Percentiles rank a stretch among this genome's conserved stretches.
Evolutionary conservation across 306 rosid species (phyloP).

Genomic region (Rosa rugosa): DNA sequence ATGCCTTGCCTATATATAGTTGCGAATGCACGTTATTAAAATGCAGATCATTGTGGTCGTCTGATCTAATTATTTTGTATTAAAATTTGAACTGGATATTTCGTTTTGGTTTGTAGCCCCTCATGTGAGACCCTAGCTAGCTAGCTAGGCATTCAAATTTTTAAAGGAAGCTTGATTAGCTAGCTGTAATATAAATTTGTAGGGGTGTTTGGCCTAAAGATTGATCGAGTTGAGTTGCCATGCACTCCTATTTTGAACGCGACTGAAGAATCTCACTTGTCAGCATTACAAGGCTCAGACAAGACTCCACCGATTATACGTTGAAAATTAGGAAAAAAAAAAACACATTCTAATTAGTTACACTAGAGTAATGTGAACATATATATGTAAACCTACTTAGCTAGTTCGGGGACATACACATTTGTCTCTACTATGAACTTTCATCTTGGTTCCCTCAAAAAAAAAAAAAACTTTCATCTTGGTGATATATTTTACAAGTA

Average conservation of each 20-base stretch:
- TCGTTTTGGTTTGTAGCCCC: background rate
- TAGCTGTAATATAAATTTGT: background rate
- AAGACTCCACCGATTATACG: background rate
- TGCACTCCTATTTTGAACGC: constrained; percentile 6
- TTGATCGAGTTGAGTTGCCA: background rate
- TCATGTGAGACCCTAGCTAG: background rate
- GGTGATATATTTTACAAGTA: background rate
- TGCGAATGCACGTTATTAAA: background rate
- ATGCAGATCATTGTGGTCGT: constrained; percentile 4
- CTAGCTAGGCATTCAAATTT: background rate
- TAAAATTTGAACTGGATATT: background rate
- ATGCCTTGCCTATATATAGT: background rate
- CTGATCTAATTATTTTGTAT: background rate
- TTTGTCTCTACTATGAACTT: background rate
- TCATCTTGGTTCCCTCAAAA: background rate
- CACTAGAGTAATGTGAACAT: background rate
- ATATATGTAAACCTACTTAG: background rate
- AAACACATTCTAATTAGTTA: background rate
- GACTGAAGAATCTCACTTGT: background rate
- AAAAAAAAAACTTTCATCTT: background rate
- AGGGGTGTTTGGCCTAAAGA: background rate
- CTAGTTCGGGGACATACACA: background rate
- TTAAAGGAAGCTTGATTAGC: background rate
- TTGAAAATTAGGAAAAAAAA: background rate
- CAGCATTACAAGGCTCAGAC: background rate